A percentile compares a stretch with the other conserved stretches of the same genome.
phyloP scores from a whole-genome alignment of 768 basidiomycete genomes.

The Pleurotus platypus region DNA sequence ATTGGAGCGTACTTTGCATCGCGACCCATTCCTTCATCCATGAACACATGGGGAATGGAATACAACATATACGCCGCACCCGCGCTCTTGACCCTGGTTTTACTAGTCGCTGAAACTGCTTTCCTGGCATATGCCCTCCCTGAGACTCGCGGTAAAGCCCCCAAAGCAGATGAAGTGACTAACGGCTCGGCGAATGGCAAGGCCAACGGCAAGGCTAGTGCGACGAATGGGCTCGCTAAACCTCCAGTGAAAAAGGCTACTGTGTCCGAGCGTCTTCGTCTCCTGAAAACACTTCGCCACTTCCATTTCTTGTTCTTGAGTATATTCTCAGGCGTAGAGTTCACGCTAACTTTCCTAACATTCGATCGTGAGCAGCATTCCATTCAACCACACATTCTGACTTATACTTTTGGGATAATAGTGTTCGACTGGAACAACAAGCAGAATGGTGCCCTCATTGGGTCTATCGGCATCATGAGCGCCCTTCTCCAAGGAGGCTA shows the following conservation, averaged over 20 bases:
- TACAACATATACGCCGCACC: conserved; percentile 91
- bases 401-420: conserved; percentile 23
- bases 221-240: conserved; percentile 19
- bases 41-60: conserved; percentile 53
- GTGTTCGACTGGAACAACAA: conserved; percentile 88
- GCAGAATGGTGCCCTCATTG: conserved; percentile 84
- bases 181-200: conserved; percentile 12
- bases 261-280: conserved; percentile 46
- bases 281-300: conserved; percentile 57
- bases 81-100: conserved; percentile 76
- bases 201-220: conserved; percentile 12
- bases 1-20: conserved; percentile 96
- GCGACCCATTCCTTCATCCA: conserved; percentile 63
- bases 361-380: conserved; percentile 67
- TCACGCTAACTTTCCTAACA: conserved; percentile 93
- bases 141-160: conserved; percentile 69
- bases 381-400: background rate
- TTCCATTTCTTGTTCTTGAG: conserved; percentile 86
- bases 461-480: conserved; percentile 86
- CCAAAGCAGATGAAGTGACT: background rate
- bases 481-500: conserved; percentile 93
- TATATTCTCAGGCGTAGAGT: conserved; percentile 93
- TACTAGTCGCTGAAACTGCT: conserved; percentile 75
- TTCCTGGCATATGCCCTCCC: conserved; percentile 77
- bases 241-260: conserved; percentile 25